Evolutionary conservation across 164 flowering plant genomes (phyloP).

Genomic region (Amborella trichopoda): DNA sequence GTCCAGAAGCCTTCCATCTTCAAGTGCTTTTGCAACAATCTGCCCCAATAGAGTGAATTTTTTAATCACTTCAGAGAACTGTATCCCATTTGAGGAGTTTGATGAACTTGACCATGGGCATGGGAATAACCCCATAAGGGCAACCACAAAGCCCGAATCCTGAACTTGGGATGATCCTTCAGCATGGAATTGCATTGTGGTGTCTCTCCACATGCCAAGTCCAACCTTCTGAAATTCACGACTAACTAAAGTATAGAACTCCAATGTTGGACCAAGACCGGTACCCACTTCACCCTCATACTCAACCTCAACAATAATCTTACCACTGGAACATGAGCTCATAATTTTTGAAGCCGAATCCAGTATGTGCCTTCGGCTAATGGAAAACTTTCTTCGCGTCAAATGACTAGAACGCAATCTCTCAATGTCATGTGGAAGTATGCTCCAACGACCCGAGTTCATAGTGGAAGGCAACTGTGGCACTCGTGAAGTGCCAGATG

Average conservation of each 20-base stretch:
- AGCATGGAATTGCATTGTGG: background rate
- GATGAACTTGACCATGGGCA: constrained; percentile 64
- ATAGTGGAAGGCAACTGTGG: too few species aligned
- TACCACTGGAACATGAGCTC: constrained; percentile 34
- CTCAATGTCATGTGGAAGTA: too few species aligned
- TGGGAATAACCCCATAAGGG: constrained; percentile 75
- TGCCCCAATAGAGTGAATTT: constrained; percentile 75
- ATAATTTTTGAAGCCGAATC: constrained; percentile 74
- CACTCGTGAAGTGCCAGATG: constrained; percentile 30
- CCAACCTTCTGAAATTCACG: constrained; percentile 76
- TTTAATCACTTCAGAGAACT: constrained; percentile 41
- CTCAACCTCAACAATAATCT: constrained; percentile 58
- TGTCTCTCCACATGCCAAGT: constrained; percentile 82
- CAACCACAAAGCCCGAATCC: constrained; percentile 11
- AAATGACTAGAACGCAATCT: constrained; percentile 24
- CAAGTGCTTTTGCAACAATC: constrained; percentile 79
- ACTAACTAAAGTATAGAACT: constrained; percentile 84
- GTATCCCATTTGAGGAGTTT: constrained; percentile 17
- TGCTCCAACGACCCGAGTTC: too few species aligned
- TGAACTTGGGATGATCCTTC: background rate
- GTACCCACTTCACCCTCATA: constrained; percentile 85
- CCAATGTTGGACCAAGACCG: constrained; percentile 96
- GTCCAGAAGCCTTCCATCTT: constrained; percentile 89
- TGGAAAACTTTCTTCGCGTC: constrained; percentile 61
- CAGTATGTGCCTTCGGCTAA: constrained; percentile 39